Evolutionary conservation across 768 basidiomycete genomes (phyloP), one percentile per base, ranked within the genome.

Genomic region (Mycena crocata): DNA sequence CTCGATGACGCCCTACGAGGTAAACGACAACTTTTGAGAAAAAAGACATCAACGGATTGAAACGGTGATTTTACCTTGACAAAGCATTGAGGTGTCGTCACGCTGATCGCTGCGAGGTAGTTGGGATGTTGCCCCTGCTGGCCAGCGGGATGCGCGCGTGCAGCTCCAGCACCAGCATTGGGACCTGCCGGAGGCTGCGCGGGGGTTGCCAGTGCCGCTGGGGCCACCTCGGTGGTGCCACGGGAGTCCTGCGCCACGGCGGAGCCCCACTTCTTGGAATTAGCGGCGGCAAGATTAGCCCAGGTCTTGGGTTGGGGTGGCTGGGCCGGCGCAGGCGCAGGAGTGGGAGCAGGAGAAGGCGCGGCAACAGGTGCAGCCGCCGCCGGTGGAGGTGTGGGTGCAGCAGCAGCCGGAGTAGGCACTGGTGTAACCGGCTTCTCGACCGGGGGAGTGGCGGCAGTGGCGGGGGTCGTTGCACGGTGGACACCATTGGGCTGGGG

Each of bases 201-300:
- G 1, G 68, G 69, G 14, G 68, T 34, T 50, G 30, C 49, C 19
- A 57, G 57, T 1, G 69, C 37, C 17, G 65, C 54, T 34, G 73
- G 45, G 5, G 71, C 82, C 15, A 86, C 89, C 73, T 94, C 91
- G 6, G 89, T 89, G n/a, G 89, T 86, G 32, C 92, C 93, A 63
- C 91, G 89, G 3, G 88, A 87, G 62, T 94, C 92, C 62, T 87
- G 87, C 1, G 93, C 93, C 37, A 95, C 91, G 19, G 90, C 87
- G 1, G 89, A 79, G 46, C 94, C 94, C 96, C 95, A 97, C 76
- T 92, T 93, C 74, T 90, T 90, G 19, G 86, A 79, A 74, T 93
- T 92, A 23, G 91, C 78, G 42, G 96, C 95, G 49, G 96, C 96
- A 48, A 98, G 88, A 62, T 91, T 93, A 0, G 96, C 96, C 96